Evolutionary conservation across 169 alveolate genomes (phyloP), one percentile per base, ranked within the genome.

Genomic region (Blepharisma undulans): DNA sequence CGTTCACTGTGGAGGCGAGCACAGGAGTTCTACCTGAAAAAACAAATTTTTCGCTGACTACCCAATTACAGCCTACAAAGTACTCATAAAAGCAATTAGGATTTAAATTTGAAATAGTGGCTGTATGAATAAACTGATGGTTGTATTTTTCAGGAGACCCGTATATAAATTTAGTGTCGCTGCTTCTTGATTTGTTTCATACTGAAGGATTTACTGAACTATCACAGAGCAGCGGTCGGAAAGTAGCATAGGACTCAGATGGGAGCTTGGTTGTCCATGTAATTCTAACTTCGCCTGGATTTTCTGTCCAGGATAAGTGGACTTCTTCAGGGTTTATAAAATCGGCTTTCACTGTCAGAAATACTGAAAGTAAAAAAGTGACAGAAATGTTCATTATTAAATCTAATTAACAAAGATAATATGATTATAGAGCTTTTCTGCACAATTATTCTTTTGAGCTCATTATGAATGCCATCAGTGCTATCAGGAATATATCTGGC

Each of bases 261-360:
- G 77, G 48, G 21, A 60, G 71, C 22, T 36, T 32, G 30, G 89
- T 84, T 6, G 60, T 81, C 89, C 89, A 84, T 22, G 78, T 84
- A 59, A 84, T 19, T n/a, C 78, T 34, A 27, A 84, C 16, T 29
- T 36, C 34, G 32, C 34, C 34, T 0, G 30, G 32, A 34, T 32
- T n/a, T 25, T 60, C 89, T 6, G 74, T 84, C 89, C 89, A 84
- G 22, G 79, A 36, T n/a, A 84, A 76, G 30, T 84, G 74, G 8
- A 84, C 78, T 84, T 84, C 77, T 59, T 84, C 79, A 8, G 89
- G 89, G 74, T 48, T 48, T 48, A 48, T 48, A 48, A 48, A 48
- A 48, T 48, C 66, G 14, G 66, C 66, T 12, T 48, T 48, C 66
- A 48, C 66, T 48, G 66, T 48, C 66, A 48, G 66, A 48, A 48